Base-by-base conservation (phyloP, 495 filamentous ascomycete species). In the Penicillium coffeae region DNA sequence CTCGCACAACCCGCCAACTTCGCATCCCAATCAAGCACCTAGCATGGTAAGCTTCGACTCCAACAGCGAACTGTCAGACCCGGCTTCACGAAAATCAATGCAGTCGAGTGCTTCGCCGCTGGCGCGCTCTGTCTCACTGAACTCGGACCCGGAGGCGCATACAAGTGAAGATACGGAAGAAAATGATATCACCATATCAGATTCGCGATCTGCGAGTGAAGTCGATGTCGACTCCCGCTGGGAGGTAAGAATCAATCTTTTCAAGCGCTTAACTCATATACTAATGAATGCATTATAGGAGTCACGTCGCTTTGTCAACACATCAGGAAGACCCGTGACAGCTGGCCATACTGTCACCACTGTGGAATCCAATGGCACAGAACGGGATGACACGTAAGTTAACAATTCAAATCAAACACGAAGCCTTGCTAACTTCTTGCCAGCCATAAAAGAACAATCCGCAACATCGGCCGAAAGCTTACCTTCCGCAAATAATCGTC, bases 1-100 rank as follows among this genome's bases (percentile, higher is more conserved):
- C 33, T 78, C 74, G 7, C 83, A 76, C 54, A 85, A 72, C 34
- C 10, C 64, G 42, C 59, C 13, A 66, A 64, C 20, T 64, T 57
- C 15, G 47, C 38, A 14, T 10, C 56, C 50, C 13, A 63, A 66
- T 40, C 59, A 66, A 15, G 45, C 54, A 21, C 47, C 56, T 0
- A 69, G 65, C 45, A 38, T 68, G 40, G 47, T 52, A 1, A 72
- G 69, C 45, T 56, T 56, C n/a, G 69, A 75, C 52, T 75, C 68
- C 4, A 69, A 63, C 20, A 67, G 67, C 37, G 70, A 72, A 21
- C 63, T 61, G 20, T 71, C 69, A 2, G 65, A 64, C 21, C 66
- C 68, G 2, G 62, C 59, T 13, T 74, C 72, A 3, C 63, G 61
- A 21, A 60, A 59, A 39, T 74, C 68, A 2, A 61, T 61, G 48